A percentile compares a stretch with the other conserved stretches of the same genome.
Evolutionary conservation across 805 yeast genomes (phyloP).

Genomic region (Suhomyces kilbournensis): DNA sequence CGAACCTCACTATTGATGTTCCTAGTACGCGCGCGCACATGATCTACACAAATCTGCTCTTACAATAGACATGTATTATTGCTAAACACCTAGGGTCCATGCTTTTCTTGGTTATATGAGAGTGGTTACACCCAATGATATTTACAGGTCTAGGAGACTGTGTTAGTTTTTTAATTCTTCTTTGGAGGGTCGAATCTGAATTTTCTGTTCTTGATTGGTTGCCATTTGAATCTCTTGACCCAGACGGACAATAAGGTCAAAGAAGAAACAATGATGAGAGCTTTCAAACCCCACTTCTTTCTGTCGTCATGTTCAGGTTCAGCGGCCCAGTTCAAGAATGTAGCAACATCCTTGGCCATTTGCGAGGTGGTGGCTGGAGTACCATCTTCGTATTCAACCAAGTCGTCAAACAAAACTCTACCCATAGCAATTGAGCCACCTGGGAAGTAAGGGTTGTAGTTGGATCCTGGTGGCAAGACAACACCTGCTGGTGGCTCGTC

Average conservation of each 20-base stretch:
- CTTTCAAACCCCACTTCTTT: conserved; percentile 94
- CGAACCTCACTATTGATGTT: too few species aligned
- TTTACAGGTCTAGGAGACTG: conserved; percentile 6
- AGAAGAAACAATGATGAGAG: conserved; percentile 72
- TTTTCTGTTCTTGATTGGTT: conserved; percentile 92
- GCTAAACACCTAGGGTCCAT: conserved; percentile 1
- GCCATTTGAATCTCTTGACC: conserved; percentile 98
- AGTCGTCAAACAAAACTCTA: conserved; percentile 93
- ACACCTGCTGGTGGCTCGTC: conserved; percentile 99
- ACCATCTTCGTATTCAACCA: conserved; percentile 98
- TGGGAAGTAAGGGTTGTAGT: conserved; percentile 99
- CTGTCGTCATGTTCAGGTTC: conserved; percentile 99
- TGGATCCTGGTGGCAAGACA: conserved; percentile 84
- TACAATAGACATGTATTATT: conserved; percentile 3
- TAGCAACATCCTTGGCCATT: conserved; percentile 97
- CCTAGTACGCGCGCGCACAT: neutral
- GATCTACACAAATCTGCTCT: neutral
- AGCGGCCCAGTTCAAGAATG: conserved; percentile 96
- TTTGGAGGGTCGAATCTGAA: conserved; percentile 89
- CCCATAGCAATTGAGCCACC: conserved; percentile 99
- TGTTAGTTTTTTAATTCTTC: conserved; percentile 28
- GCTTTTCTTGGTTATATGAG: neutral
- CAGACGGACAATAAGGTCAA: conserved; percentile 80
- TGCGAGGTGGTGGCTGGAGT: conserved; percentile 98
- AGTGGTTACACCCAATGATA: conserved; percentile 1